Evolutionary conservation across 176 grass and related monocot genomes (phyloP).

Genomic region (Zoysia japonica): DNA sequence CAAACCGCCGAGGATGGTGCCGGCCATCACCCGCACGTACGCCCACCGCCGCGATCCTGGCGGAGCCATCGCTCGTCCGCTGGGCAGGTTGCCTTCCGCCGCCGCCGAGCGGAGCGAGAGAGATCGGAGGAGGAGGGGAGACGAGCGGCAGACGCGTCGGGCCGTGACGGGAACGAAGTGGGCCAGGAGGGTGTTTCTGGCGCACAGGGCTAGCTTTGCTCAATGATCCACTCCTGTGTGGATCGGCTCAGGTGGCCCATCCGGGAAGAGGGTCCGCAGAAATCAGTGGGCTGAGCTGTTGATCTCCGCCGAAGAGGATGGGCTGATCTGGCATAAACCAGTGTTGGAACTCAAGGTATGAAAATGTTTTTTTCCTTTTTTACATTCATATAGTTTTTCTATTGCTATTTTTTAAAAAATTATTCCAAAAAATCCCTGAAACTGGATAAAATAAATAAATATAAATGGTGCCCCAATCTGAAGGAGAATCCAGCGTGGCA

Average conservation of each 20-base stretch:
- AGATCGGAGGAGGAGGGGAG: neutral
- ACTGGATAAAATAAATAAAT: too few relatives aligned
- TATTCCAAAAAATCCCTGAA: too few relatives aligned
- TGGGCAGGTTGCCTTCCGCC: neutral
- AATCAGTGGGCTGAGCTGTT: too few relatives aligned
- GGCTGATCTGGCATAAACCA: too few relatives aligned
- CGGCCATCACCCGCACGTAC: slow-evolving; percentile 63
- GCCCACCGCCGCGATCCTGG: slow-evolving; percentile 64
- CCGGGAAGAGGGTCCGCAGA: too few relatives aligned
- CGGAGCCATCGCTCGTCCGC: slow-evolving; percentile 28
- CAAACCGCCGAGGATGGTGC: slow-evolving; percentile 73
- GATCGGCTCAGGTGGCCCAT: neutral
- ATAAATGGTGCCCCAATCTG: too few relatives aligned
- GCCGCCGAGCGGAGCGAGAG: neutral
- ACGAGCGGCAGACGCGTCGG: neutral
- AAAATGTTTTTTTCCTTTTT: too few relatives aligned
- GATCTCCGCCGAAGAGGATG: too few relatives aligned
- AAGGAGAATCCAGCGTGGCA: neutral
- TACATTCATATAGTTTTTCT: too few relatives aligned
- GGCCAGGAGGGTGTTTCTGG: neutral
- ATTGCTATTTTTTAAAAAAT: too few relatives aligned
- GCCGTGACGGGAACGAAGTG: neutral
- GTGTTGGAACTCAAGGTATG: too few relatives aligned
- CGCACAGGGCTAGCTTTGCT: neutral
- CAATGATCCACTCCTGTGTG: neutral